Conservation (phyloP, 768 basidiomycete species). For the Mycena galericulata region DNA sequence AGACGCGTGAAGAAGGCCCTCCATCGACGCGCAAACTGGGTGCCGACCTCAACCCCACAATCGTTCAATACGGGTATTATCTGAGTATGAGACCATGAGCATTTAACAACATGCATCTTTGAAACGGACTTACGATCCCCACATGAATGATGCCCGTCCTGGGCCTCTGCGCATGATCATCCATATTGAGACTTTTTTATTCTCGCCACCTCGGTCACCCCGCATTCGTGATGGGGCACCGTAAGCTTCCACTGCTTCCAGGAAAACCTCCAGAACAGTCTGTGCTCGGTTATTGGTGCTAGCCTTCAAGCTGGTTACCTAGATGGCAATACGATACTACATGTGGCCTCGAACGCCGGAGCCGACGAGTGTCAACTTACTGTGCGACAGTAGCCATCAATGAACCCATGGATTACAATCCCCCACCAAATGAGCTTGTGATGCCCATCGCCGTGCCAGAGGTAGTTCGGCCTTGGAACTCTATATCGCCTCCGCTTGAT, state of each 20-base stretch:
- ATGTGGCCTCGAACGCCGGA: background rate
- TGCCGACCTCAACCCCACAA: background rate
- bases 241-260: constrained; percentile 28
- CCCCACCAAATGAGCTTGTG: too few species aligned
- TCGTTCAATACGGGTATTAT: background rate
- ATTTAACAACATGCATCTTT: too few species aligned
- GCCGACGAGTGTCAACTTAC: background rate
- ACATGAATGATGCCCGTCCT: too few species aligned
- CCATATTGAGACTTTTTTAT: too few species aligned
- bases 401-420: background rate
- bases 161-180: too few species aligned
- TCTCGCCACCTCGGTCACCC: too few species aligned
- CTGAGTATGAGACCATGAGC: too few species aligned
- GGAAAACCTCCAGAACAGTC: constrained; percentile 31
- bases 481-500: background rate
- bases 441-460: background rate
- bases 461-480: background rate
- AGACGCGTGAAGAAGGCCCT: too few species aligned
- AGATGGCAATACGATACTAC: too few species aligned
- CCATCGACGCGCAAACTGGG: too few species aligned
- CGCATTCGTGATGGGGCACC: too few species aligned
- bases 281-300: constrained; percentile 28
- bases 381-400: background rate
- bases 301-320: constrained; percentile 29
- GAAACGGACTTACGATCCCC: constrained; percentile 2